Conservation (phyloP, 1,139 yeast genomes). For the Yamadazyma mexicana region DNA sequence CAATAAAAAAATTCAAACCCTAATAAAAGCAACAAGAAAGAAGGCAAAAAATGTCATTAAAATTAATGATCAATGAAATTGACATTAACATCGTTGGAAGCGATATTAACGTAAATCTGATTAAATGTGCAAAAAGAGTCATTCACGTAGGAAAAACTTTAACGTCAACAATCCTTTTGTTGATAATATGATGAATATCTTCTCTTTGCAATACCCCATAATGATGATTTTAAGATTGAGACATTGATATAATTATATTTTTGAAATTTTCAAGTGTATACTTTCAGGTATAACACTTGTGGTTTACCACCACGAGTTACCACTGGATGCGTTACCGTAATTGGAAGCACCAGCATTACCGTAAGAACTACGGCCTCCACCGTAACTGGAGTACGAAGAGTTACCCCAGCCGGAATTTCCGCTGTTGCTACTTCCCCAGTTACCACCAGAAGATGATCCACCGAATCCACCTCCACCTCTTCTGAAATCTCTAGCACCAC, state of each 20-base stretch:
- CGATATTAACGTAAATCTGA: neutral
- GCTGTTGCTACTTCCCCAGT: conserved; percentile 24
- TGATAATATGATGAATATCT: conserved; percentile 3
- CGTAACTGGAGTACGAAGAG: conserved; percentile 20
- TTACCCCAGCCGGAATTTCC: conserved; percentile 19
- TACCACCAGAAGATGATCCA: conserved; percentile 25
- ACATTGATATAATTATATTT: conserved; percentile 22
- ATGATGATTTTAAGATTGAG: conserved; percentile 23
- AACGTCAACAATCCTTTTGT: conserved; percentile 2
- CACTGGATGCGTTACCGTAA: conserved; percentile 19
- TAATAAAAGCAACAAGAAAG: conserved; percentile 9
- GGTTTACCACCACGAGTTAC: conserved; percentile 44
- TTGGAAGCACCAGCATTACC: conserved; percentile 9
- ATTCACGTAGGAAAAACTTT: neutral
- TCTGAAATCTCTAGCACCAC: conserved; percentile 54
- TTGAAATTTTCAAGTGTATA: conserved; percentile 9
- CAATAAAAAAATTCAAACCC: conserved; percentile 5
- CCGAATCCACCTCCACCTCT: conserved; percentile 34
- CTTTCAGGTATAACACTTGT: conserved; percentile 2
- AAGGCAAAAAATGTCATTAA: conserved; percentile 9
- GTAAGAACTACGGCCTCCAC: neutral
- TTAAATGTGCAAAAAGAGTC: conserved; percentile 3
- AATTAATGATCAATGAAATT: conserved; percentile 7
- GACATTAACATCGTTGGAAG: neutral
- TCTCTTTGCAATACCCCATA: conserved; percentile 1